Evolutionary conservation across 768 basidiomycete species (phyloP), one percentile per base, ranked within the genome.

Genomic region (Leccinellum albellum): DNA sequence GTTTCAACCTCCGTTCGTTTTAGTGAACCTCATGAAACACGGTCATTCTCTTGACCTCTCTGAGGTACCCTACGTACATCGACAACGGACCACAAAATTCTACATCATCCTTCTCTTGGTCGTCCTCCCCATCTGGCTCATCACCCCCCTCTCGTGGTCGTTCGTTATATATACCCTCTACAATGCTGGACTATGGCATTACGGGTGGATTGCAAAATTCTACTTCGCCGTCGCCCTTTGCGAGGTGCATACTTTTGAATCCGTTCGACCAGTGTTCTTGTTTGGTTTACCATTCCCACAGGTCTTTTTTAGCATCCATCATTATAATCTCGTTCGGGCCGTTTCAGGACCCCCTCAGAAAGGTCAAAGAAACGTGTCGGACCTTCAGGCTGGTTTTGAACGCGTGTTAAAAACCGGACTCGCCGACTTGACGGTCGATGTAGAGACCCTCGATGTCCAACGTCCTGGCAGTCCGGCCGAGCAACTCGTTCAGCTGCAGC

Each of bases 251-350:
- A 6, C 32, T 13, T 23, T 44, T 29, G n/a, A n/a, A n/a, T n/a
- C 23, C 44, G 17, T 52, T 28, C n/a, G 13, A n/a, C 17, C 40
- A 13, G 9, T 31, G 10, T 31, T 21, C 17, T n/a, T n/a, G 45
- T 37, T 4, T 1, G 9, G 15, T 31, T 37, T 23, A 44, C 51
- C 54, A 6, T n/a, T 55, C 35, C 60, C 54, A 26, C 55, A 91
- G 89, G 82, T 84, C 9, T 67, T 84, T 57, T 92, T 91, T 67
- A 88, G 85, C 63, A 65, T 89, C 17, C 84, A 89, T 67, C 79
- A 90, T 62, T 71, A 71, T 56, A 70, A 77, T 54, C 78, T 90
- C 42, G 75, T 78, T 20, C 72, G 68, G 51, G 73, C 74, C 56
- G 75, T 86, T 40, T 75, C 82, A 33, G 73, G 75, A 3, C 79